These are phyloP conservation scores for Clonostachys chloroleuca DNA, from an alignment of 2,329 filamentous ascomycete species.

Conservation along the genomic window DNA sequence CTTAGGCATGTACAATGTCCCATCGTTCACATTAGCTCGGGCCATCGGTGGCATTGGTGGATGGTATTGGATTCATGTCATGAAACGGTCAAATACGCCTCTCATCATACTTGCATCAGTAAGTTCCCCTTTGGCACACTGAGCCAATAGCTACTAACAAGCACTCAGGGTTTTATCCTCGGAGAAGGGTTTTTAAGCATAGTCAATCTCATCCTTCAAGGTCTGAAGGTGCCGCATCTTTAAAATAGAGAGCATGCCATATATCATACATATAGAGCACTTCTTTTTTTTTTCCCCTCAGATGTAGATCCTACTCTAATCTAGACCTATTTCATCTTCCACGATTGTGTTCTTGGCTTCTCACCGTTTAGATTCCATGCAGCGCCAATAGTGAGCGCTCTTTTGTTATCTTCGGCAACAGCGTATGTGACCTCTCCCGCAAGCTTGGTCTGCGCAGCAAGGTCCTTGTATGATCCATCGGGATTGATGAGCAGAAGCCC, in stretches of 20 bases:
- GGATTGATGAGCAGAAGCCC: conserved; percentile 68
- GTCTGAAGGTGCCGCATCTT: conserved; percentile 69
- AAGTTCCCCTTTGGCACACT: conserved; percentile 15
- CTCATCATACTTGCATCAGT: conserved; percentile 83
- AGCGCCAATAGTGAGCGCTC: conserved; percentile 61
- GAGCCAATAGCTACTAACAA: conserved; percentile 2
- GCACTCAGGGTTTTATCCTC: conserved; percentile 71
- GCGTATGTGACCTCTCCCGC: conserved; percentile 67
- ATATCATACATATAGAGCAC: background rate
- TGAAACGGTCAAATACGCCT: conserved; percentile 58
- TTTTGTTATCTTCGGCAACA: conserved; percentile 64
- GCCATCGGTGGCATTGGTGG: conserved; percentile 71
- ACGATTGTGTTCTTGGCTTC: conserved; percentile 39
- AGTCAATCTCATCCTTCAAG: conserved; percentile 79
- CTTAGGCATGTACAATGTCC: conserved; percentile 92
- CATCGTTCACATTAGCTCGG: conserved; percentile 88
- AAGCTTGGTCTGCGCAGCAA: conserved; percentile 53
- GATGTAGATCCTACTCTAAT: background rate
- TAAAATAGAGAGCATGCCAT: conserved; percentile 18
- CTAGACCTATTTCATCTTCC: conserved; percentile 37
- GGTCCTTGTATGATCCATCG: conserved; percentile 36
- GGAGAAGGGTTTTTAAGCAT: conserved; percentile 92
- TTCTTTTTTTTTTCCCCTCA: background rate
- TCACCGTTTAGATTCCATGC: conserved; percentile 50
- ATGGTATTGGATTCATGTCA: conserved; percentile 69